Evolutionary conservation across 129 eudicot genomes (phyloP), one percentile per base, ranked within the genome.

Genomic region (Flaveria linearis): DNA sequence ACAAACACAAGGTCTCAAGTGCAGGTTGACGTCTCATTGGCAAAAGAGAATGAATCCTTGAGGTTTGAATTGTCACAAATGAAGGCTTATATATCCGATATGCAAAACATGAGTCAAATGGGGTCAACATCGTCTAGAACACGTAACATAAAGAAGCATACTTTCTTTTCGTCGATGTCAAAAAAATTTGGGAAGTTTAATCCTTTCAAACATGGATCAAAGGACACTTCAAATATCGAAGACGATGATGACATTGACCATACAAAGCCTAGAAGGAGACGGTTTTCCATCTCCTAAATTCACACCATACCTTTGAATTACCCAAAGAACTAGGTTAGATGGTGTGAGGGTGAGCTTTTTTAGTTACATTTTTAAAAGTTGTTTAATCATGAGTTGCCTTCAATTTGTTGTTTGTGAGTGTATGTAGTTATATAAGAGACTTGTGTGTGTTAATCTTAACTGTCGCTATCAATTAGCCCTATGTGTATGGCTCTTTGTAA

Each of bases 191-290:
- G 98, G 3, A 93, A 83, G 81, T 66, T 93, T 71, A 93, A 93
- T 77, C 98, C 98, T 7, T 93, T 93, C 57, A 93, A 76, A 78
- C 81, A 88, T 72, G 98, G 96, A 72, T 88, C 96, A 5, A 86
- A 96, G 43, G 92, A 93, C 78, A 96, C 92, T 60, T 90, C 96
- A 2, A 84, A 86, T 68, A 69, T 87, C 25, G 98, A 88, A 39
- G 96, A 82, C 0, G 82, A 73, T 4, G 81, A 83, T 3, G 98
- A 91, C 30, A 50, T 86, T 33, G 83, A 87, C 57, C 92, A 84
- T 82, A 96, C 98, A 15, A 88, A 93, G 63, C 90, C 90, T 47
- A 91, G 98, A 76, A 90, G 98, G 73, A 63, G 82, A 71, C 65
- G 82, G 4, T 93, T 91, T 82, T 93, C 98, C 2, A 83, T 93